These are phyloP conservation scores for Chlamydomonas asymmetrica DNA, from an alignment of 139 green algal species.

Conservation along the genomic window DNA sequence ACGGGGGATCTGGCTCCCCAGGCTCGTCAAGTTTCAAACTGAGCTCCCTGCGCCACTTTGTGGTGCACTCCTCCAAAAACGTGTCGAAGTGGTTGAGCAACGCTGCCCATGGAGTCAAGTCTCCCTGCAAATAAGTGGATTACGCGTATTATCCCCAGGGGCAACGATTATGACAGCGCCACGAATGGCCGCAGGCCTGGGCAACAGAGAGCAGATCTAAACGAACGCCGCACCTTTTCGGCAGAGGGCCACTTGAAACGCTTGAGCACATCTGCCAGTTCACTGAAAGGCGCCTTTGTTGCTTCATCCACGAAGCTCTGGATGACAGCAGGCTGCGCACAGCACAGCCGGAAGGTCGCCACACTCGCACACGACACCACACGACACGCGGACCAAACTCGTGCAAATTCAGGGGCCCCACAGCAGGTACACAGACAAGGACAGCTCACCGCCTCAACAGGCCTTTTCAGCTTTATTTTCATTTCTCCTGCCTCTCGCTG, in stretches of 20 bases:
- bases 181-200: too few relatives aligned
- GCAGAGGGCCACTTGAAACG: conserved; percentile 77
- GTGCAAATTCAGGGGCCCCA: too few relatives aligned
- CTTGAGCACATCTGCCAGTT: conserved; percentile 52
- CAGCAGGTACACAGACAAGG: too few relatives aligned
- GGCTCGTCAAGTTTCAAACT: neutral
- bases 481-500: conserved; percentile 15
- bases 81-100: conserved; percentile 87
- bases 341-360: too few relatives aligned
- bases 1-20: conserved; percentile 27
- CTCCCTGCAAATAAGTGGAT: conserved; percentile 87
- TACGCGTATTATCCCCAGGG: too few relatives aligned
- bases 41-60: conserved; percentile 58
- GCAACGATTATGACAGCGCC: too few relatives aligned
- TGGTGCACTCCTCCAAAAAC: conserved; percentile 73
- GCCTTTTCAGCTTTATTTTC: conserved; percentile 43
- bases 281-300: conserved; percentile 29
- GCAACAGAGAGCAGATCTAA: too few relatives aligned
- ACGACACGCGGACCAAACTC: too few relatives aligned
- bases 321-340: conserved; percentile 58
- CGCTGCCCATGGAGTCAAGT: conserved; percentile 88
- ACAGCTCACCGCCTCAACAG: conserved; percentile 40
- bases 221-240: too few relatives aligned
- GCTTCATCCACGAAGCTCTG: conserved; percentile 56
- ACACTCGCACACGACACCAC: too few relatives aligned